phyloP scores from a whole-genome alignment of 176 grass and related monocot species.

The Oryza coarctata region DNA sequence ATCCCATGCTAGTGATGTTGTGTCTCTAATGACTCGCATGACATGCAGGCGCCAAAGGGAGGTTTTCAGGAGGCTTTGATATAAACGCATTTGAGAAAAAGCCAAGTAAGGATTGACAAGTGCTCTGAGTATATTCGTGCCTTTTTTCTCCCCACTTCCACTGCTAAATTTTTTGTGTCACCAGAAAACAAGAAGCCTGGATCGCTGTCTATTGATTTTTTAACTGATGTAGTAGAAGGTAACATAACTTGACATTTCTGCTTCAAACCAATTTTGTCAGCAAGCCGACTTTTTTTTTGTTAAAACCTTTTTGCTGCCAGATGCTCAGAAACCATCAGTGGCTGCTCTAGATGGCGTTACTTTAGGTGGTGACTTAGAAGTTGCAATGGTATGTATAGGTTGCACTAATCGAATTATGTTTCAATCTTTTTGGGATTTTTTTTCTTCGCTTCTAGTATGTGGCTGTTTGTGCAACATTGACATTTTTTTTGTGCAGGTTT shows the following conservation, averaged over 20 bases:
- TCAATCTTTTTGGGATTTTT: constrained; percentile 1
- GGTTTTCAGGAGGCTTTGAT: constrained; percentile 87
- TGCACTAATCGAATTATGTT: not conserved
- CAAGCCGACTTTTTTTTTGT: not conserved
- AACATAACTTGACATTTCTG: constrained; percentile 4
- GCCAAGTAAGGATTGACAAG: constrained; percentile 42
- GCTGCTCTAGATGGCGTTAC: constrained; percentile 86
- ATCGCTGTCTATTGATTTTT: constrained; percentile 53
- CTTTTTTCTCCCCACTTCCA: not conserved
- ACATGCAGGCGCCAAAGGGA: constrained; percentile 57
- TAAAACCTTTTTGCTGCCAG: constrained; percentile 40
- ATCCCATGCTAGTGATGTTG: not conserved
- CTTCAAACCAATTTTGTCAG: not conserved
- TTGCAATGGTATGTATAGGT: constrained; percentile 72
- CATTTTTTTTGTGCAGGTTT: constrained; percentile 56
- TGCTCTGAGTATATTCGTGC: not conserved
- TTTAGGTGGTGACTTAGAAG: constrained; percentile 84
- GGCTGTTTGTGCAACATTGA: constrained; percentile 19
- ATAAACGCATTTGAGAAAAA: constrained; percentile 54
- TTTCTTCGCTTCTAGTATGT: not conserved
- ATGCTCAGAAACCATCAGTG: constrained; percentile 74
- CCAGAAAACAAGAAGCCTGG: constrained; percentile 60
- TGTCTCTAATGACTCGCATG: constrained; percentile 7
- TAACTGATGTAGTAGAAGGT: constrained; percentile 71
- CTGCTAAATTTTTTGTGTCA: constrained; percentile 1